Evolutionary conservation across 2,329 filamentous ascomycete genomes (phyloP).

Genomic region (Pseudohalonectria lignicola): DNA sequence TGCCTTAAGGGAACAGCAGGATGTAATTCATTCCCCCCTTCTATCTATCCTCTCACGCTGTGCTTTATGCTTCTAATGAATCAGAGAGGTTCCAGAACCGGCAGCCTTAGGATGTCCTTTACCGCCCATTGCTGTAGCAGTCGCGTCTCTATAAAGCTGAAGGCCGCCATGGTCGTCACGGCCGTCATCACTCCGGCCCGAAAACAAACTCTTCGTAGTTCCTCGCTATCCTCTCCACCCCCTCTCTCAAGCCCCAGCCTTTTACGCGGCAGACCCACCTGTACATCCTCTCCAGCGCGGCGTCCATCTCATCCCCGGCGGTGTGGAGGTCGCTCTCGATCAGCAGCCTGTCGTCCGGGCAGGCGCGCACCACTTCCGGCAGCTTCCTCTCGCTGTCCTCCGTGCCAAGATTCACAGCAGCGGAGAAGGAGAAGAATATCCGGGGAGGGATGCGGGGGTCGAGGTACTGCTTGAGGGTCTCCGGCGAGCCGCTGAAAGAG

Average conservation of each 20-base stretch:
- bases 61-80: too few relatives aligned
- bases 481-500: constrained; percentile 73
- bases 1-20: too few relatives aligned
- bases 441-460: constrained; percentile 60
- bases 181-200: too few relatives aligned
- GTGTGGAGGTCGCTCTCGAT: constrained; percentile 85
- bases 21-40: too few relatives aligned
- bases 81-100: too few relatives aligned
- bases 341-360: constrained; percentile 70
- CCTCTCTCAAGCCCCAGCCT: constrained; percentile 64
- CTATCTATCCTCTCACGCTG: too few relatives aligned
- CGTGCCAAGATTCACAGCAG: constrained; percentile 64
- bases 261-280: constrained; percentile 68
- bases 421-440: constrained; percentile 84
- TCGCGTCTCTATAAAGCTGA: too few relatives aligned
- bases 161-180: too few relatives aligned
- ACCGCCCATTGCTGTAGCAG: too few relatives aligned
- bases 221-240: constrained; percentile 51
- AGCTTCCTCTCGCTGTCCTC: constrained; percentile 35
- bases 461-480: constrained; percentile 69
- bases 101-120: too few relatives aligned
- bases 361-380: constrained; percentile 54
- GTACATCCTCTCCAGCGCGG: constrained; percentile 61
- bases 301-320: constrained; percentile 75
- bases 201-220: constrained; percentile 77